Evolutionary conservation across 768 basidiomycete genomes (phyloP).

Genomic region (Calocybe indica): DNA sequence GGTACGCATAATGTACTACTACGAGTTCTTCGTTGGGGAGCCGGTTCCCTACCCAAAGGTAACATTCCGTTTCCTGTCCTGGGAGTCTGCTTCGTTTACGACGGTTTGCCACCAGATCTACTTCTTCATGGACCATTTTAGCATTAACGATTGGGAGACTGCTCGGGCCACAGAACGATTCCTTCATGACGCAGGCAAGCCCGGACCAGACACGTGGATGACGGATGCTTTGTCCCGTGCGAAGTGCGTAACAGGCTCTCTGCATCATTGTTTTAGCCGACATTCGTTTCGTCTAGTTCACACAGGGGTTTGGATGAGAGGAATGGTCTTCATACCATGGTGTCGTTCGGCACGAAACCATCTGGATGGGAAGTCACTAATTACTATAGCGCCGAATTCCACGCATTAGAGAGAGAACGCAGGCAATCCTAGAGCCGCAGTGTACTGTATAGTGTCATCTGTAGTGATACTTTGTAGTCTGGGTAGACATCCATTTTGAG

Average conservation of each 20-base stretch:
- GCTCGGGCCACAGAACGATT: slow-evolving; percentile 8
- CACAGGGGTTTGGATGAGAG: slow-evolving; percentile 6
- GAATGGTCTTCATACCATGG: slow-evolving; percentile 9
- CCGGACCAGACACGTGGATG: slow-evolving; percentile 11
- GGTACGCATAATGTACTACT: slow-evolving; percentile 6
- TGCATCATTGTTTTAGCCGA: neutral
- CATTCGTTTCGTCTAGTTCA: neutral
- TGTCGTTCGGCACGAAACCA: slow-evolving; percentile 11
- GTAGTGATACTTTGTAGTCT: no score
- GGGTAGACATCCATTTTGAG: no score
- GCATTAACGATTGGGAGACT: slow-evolving; percentile 5
- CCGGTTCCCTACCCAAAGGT: slow-evolving; percentile 2
- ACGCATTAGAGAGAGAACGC: slow-evolving; percentile 4
- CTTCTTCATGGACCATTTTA: slow-evolving; percentile 8
- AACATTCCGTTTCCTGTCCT: neutral
- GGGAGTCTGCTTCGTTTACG: neutral
- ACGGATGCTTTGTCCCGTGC: slow-evolving; percentile 7
- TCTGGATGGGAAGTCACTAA: slow-evolving; percentile 11
- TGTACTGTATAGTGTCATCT: no score
- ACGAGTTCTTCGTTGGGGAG: slow-evolving; percentile 9
- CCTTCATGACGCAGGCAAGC: slow-evolving; percentile 10
- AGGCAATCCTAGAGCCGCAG: no score
- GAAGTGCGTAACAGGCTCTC: slow-evolving; percentile 1
- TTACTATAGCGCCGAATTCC: slow-evolving; percentile 12
- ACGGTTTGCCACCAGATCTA: slow-evolving; percentile 1